Base-by-base conservation (phyloP, 352 stramenopile species). In the Pythium rhizo-oryzae region DNA sequence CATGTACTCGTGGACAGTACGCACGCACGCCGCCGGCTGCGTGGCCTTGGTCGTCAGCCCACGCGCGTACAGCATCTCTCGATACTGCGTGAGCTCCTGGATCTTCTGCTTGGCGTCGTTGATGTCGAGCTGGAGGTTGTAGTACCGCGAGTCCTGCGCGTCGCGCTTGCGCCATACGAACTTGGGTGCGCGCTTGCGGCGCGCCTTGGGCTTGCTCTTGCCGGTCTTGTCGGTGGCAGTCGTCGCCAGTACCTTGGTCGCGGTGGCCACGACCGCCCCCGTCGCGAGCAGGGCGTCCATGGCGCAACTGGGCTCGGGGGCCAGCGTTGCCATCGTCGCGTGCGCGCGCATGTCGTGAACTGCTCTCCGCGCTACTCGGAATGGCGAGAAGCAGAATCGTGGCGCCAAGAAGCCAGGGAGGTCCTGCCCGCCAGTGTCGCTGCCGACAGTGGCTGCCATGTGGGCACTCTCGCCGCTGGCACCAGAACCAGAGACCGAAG, bases 121-220 rank as follows among this genome's bases (percentile, higher is more conserved):
- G 47, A 71, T 62, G 30, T 71, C 65, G 58, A 71, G 65, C 58
- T 71, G 56, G 19, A 71, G 50, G 23, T 71, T 71, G 57, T 66
- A 71, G 30, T 56, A 62, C n/a, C 51, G 65, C 49, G 65, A 71
- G 58, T 71, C 65, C 37, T 71, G 62, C 19, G 53, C 53, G 46
- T 69, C 62, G 21, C 62, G 62, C 13, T 58, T 50, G 62, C 62
- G 62, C 62, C 62, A 69, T 7, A 69, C 54, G 41, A 69, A 69
- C 44, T 33, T 58, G 12, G 46, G 39, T 25, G n/a, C 21, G 30
- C 53, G 52, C 35, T 62, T 69, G 25, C 50, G 50, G 19, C 53
- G 53, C 28, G 44, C n/a, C 21, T 52, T 52, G 18, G 57, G 21
- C 43, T 46, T 55, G 37, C 4, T 9, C 28, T 41, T 41, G 41